These are phyloP conservation scores for Parathielavia appendiculata DNA, from an alignment of 495 filamentous ascomycete species.

Conservation along the genomic window DNA sequence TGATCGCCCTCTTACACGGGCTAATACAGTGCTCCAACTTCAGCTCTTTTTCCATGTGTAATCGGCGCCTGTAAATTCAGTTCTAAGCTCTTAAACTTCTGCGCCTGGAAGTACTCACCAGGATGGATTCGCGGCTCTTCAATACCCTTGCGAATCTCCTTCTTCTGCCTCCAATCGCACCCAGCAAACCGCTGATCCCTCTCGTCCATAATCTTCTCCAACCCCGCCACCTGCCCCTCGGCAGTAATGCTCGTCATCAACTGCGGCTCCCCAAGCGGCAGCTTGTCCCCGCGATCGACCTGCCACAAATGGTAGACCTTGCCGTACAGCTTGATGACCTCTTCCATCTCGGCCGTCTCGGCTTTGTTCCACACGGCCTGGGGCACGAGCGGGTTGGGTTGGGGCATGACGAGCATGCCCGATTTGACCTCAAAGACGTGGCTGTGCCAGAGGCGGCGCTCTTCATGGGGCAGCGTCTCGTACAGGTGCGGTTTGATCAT, in stretches of 20 bases:
- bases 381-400: slow-evolving; percentile 45
- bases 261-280: slow-evolving; percentile 70
- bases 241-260: slow-evolving; percentile 72
- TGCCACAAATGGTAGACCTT: slow-evolving; percentile 92
- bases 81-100: not conserved
- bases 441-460: slow-evolving; percentile 72
- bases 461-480: slow-evolving; percentile 55
- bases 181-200: slow-evolving; percentile 61
- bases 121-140: slow-evolving; percentile 53
- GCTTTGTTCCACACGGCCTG: slow-evolving; percentile 66
- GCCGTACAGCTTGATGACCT: slow-evolving; percentile 68
- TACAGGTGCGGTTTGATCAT: slow-evolving; percentile 76
- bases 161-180: slow-evolving; percentile 56
- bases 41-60: slow-evolving; percentile 17
- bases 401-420: slow-evolving; percentile 81
- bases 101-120: slow-evolving; percentile 35
- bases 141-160: slow-evolving; percentile 57
- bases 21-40: not conserved
- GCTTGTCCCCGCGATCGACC: slow-evolving; percentile 67
- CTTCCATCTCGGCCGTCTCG: slow-evolving; percentile 75
- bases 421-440: slow-evolving; percentile 86
- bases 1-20: too few species aligned
- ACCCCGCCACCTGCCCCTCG: slow-evolving; percentile 51
- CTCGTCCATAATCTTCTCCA: slow-evolving; percentile 55
- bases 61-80: slow-evolving; percentile 18